Percentiles rank a stretch among this genome's conserved stretches.
phyloP scores from a whole-genome alignment of 768 basidiomycete genomes.

The Austroboletus eburneus region DNA sequence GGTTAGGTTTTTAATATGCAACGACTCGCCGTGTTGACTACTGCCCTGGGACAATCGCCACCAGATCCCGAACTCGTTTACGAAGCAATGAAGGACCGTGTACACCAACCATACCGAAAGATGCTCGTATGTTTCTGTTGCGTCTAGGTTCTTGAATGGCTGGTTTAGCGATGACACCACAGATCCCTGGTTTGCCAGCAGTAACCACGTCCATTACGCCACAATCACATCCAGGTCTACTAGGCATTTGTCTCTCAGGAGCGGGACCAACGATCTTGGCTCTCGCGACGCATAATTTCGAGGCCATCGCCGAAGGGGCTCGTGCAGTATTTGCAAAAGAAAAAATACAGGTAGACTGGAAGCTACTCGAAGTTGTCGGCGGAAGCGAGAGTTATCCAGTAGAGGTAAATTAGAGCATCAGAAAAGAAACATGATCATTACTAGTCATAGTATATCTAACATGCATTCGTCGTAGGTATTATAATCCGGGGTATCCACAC shows the following conservation, averaged over 20 bases:
- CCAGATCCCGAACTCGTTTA: slow-evolving; percentile 97
- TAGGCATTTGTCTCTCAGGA: slow-evolving; percentile 96
- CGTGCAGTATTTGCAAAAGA: slow-evolving; percentile 65
- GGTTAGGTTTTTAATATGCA: slow-evolving; percentile 94
- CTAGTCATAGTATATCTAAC: slow-evolving; percentile 14
- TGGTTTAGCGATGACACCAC: slow-evolving; percentile 1
- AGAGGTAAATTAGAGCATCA: slow-evolving; percentile 11
- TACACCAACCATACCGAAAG: slow-evolving; percentile 96
- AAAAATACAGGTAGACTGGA: slow-evolving; percentile 86
- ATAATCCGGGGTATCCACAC: slow-evolving; percentile 21
- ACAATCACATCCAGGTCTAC: slow-evolving; percentile 82
- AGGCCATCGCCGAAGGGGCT: slow-evolving; percentile 81
- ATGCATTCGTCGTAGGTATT: slow-evolving; percentile 23
- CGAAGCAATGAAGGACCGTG: slow-evolving; percentile 97
- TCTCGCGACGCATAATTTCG: slow-evolving; percentile 81
- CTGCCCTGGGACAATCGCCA: slow-evolving; percentile 84
- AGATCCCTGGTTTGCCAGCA: slow-evolving; percentile 96
- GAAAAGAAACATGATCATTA: slow-evolving; percentile 16
- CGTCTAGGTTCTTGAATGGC: background rate
- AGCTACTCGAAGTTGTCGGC: slow-evolving; percentile 66
- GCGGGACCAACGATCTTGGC: slow-evolving; percentile 98
- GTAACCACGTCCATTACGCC: slow-evolving; percentile 90
- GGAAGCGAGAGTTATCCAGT: slow-evolving; percentile 31
- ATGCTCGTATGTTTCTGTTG: slow-evolving; percentile 53
- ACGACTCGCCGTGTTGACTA: slow-evolving; percentile 91